Percentiles rank a stretch among this genome's conserved stretches.
These are phyloP conservation scores for Wickerhamomyces subpelliculosus DNA, from an alignment of 805 yeast genomes.

Conservation along the genomic window DNA sequence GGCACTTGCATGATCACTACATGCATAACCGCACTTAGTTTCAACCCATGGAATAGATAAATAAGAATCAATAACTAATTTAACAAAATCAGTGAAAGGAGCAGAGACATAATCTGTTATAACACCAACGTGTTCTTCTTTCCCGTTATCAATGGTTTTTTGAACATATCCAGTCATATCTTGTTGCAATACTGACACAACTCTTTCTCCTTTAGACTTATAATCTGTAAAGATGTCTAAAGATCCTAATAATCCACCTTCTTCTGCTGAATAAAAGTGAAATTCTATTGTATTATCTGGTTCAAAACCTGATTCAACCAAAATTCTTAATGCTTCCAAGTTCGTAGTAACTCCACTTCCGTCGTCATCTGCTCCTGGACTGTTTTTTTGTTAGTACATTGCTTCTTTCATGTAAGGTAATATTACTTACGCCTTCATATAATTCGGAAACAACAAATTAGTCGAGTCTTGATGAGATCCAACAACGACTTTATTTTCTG, in stretches of 20 bases:
- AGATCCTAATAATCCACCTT: slow-evolving; percentile 85
- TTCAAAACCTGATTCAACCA: slow-evolving; percentile 35
- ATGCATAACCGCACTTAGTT: slow-evolving; percentile 83
- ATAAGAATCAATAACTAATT: slow-evolving; percentile 54
- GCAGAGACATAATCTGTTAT: slow-evolving; percentile 29
- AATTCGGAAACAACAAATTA: slow-evolving; percentile 62
- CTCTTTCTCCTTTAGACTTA: slow-evolving; percentile 35
- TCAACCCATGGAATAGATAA: slow-evolving; percentile 64
- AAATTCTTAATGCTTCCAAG: slow-evolving; percentile 65
- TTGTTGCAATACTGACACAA: slow-evolving; percentile 84
- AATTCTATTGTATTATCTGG: slow-evolving; percentile 79
- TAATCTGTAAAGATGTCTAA: slow-evolving; percentile 64
- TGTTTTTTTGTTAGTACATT: no score
- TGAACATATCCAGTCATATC: slow-evolving; percentile 53
- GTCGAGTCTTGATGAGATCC: slow-evolving; percentile 90
- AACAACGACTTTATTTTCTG: slow-evolving; percentile 51
- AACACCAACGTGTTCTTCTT: slow-evolving; percentile 68
- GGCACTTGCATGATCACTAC: slow-evolving; percentile 91
- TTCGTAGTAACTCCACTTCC: slow-evolving; percentile 82
- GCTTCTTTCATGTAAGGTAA: no score
- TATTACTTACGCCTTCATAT: slow-evolving; percentile 41
- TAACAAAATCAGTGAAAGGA: slow-evolving; percentile 29
- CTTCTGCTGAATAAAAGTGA: slow-evolving; percentile 95
- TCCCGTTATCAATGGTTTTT: slow-evolving; percentile 27
- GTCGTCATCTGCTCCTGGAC: slow-evolving; percentile 93